Evolutionary conservation across 306 rosid species (phyloP), one percentile per base, ranked within the genome.

Genomic region (Castanea sativa): DNA sequence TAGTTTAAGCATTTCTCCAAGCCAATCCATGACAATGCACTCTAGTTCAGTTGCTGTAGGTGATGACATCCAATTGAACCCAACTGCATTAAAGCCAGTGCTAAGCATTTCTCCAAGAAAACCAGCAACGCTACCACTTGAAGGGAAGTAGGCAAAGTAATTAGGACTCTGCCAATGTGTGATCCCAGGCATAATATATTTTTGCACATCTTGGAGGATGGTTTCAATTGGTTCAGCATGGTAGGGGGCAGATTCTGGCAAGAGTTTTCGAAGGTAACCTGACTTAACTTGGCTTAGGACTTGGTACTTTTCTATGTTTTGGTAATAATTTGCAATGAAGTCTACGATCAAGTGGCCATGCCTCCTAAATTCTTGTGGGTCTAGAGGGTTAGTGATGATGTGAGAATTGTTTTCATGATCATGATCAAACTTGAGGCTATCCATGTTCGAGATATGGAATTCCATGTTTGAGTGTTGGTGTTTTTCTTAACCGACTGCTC

Each of bases 41-140:
- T 85, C 91, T 0, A 87, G 85, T 76, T 87, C 91, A 14, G 87
- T 87, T 32, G 81, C 85, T 0, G 85, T 88, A 0, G 90, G 91
- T 0, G 87, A 87, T 29, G 90, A 72, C n/a, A 84, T 18, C 87
- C 88, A 87, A 20, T 77, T 87, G 80, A 84, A 82, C 1, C 87
- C 90, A 3, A 74, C 77, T 1, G 75, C 81, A 68, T 85, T 77
- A n/a, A 87, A 77, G 6, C 87, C 79, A 13, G 86, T 63, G 41
- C 72, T 51, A 7, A 87, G 83, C 85, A 77, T 79, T 75, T 87
- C 88, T 2, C 91, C 85, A 0, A 87, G 73, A n/a, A 87, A 58
- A 1, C 74, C 86, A 0, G 88, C 82, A 2, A 61, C 69, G 72
- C 90, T 87, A 0, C n/a, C 29, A 3, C 71, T 49, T 2, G 81